phyloP scores from a whole-genome alignment of 164 flowering plant species.

The Vitis rotundifolia region DNA sequence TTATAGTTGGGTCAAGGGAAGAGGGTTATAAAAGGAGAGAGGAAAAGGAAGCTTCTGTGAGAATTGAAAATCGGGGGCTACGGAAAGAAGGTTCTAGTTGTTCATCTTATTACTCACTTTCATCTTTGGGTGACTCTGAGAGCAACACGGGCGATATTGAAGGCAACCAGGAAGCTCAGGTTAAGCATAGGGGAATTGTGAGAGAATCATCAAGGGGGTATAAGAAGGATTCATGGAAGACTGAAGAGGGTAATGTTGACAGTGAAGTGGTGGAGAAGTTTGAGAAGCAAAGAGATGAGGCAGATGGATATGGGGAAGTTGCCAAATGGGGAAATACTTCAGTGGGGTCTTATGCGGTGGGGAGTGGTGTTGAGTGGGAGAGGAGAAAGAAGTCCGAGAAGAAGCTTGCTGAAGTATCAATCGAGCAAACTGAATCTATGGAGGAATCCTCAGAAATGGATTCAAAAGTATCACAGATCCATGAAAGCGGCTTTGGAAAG shows the following conservation, averaged over 20 bases:
- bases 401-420: constrained; percentile 37
- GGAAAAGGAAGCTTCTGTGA: constrained; percentile 25
- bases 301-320: constrained; percentile 10
- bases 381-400: constrained; percentile 52
- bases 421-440: constrained; percentile 26
- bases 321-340: constrained; percentile 12
- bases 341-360: background rate
- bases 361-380: constrained; percentile 33
- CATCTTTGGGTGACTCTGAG: constrained; percentile 50
- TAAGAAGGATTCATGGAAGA: constrained; percentile 16
- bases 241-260: constrained; percentile 14
- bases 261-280: constrained; percentile 23
- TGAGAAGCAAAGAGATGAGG: constrained; percentile 22
- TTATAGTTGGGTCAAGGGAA: constrained; percentile 21
- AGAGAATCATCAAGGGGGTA: constrained; percentile 34
- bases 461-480: constrained; percentile 15
- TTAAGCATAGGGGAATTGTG: constrained; percentile 20
- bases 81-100: constrained; percentile 58
- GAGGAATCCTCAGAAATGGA: constrained; percentile 19
- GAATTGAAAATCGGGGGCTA: constrained; percentile 27
- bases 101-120: constrained; percentile 66
- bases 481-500: constrained; percentile 19
- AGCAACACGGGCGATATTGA: constrained; percentile 45
- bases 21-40: constrained; percentile 13
- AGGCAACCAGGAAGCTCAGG: constrained; percentile 35